Evolutionary conservation across 169 alveolate species (phyloP).

Genomic region (Plasmodium coatneyi): DNA sequence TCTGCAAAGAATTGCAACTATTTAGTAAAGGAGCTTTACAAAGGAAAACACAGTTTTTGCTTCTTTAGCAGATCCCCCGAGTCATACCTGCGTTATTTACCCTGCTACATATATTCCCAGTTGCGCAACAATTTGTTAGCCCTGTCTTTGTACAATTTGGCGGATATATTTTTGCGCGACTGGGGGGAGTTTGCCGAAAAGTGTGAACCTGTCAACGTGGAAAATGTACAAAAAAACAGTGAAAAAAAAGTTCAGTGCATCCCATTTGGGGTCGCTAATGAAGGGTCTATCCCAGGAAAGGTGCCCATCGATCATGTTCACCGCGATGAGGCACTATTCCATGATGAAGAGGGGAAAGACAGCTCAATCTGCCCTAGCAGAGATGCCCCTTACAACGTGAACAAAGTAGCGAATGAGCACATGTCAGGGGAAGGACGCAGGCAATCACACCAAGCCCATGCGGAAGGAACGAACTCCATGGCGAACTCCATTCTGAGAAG

Average conservation of each 20-base stretch:
- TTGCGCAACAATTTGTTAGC: constrained; percentile 27
- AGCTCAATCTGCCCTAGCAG: neutral
- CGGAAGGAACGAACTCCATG: neutral
- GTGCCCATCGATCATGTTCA: neutral
- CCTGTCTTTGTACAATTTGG: constrained; percentile 33
- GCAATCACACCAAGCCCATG: neutral
- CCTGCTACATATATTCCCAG: constrained; percentile 45
- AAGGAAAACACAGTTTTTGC: neutral
- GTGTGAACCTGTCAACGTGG: neutral
- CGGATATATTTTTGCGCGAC: constrained; percentile 1
- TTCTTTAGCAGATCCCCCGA: neutral
- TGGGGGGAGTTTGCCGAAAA: neutral
- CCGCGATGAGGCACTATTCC: neutral
- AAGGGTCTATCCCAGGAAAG: neutral
- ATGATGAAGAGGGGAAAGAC: neutral
- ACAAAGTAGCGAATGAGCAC: neutral
- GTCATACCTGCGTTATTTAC: neutral
- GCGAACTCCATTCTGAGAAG: constrained; percentile 1
- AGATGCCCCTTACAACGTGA: neutral
- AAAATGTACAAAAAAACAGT: neutral
- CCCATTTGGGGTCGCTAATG: neutral
- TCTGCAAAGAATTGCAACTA: constrained; percentile 24
- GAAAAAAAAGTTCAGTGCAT: neutral
- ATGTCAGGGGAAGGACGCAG: neutral
- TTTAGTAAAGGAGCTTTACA: constrained; percentile 23